Evolutionary conservation across 1,139 yeast species (phyloP).

Genomic region (Blastobotrys buckinghamii): DNA sequence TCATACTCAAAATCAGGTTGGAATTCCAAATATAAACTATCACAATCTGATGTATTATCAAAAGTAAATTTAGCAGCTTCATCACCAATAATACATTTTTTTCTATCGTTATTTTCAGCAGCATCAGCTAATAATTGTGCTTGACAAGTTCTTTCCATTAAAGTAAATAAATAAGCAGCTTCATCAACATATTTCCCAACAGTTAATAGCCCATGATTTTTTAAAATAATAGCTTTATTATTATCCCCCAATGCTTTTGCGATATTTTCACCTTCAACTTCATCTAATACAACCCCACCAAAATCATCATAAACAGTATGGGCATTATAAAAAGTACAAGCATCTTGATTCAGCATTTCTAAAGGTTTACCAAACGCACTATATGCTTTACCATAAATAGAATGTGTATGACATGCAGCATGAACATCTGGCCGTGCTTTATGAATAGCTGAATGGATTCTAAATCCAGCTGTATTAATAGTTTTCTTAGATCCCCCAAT

Average conservation of each 20-base stretch:
- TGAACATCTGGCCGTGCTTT: slow-evolving; percentile 70
- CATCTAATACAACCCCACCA: slow-evolving; percentile 77
- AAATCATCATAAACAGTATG: slow-evolving; percentile 64
- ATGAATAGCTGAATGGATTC: slow-evolving; percentile 73
- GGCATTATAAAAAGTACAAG: slow-evolving; percentile 57
- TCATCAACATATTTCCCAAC: slow-evolving; percentile 77
- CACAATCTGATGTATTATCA: slow-evolving; percentile 57
- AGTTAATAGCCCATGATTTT: slow-evolving; percentile 74
- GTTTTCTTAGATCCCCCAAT: slow-evolving; percentile 63
- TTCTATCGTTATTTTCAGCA: slow-evolving; percentile 39
- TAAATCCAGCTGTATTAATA: slow-evolving; percentile 75
- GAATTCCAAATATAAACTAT: slow-evolving; percentile 63
- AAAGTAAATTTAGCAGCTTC: slow-evolving; percentile 68
- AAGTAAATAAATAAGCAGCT: slow-evolving; percentile 67
- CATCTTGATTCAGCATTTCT: slow-evolving; percentile 80
- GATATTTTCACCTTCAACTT: slow-evolving; percentile 62
- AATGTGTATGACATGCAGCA: slow-evolving; percentile 81
- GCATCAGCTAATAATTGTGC: slow-evolving; percentile 65
- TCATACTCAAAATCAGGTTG: slow-evolving; percentile 58
- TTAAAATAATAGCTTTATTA: slow-evolving; percentile 56
- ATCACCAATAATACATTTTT: slow-evolving; percentile 43
- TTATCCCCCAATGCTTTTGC: slow-evolving; percentile 61
- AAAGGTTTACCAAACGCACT: slow-evolving; percentile 64
- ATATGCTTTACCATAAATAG: slow-evolving; percentile 69
- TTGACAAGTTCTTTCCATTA: slow-evolving; percentile 65